Evolutionary conservation across 441 rosid species (phyloP).

Genomic region (Jatropha podagrica): DNA sequence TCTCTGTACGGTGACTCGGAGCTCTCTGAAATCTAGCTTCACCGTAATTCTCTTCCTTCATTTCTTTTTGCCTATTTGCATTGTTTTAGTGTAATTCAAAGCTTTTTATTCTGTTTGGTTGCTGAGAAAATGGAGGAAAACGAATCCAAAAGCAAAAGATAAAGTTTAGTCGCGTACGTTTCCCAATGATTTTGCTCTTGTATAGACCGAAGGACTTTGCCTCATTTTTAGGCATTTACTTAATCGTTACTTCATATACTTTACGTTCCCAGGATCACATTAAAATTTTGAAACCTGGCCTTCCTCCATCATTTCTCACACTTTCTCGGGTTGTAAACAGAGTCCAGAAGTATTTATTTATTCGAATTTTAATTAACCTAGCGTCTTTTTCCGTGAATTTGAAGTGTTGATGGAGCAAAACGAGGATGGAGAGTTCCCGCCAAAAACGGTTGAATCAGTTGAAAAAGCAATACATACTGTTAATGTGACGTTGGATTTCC

Average conservation of each 20-base stretch:
- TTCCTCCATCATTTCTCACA: background rate
- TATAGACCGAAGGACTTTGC: too few relatives aligned
- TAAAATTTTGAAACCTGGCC: background rate
- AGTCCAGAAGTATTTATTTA: background rate
- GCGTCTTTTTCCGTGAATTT: background rate
- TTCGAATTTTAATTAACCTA: background rate
- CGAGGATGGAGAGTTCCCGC: slow-evolving; percentile 14
- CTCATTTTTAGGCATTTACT: too few relatives aligned
- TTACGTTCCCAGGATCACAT: too few relatives aligned
- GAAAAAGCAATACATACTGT: slow-evolving; percentile 4
- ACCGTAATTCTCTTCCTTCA: background rate
- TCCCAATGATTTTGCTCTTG: background rate
- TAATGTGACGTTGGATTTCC: slow-evolving; percentile 16
- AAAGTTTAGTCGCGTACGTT: background rate
- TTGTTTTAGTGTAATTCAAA: background rate
- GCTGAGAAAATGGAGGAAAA: slow-evolving; percentile 18
- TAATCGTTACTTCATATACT: too few relatives aligned
- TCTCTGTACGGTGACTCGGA: too few relatives aligned
- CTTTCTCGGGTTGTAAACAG: slow-evolving; percentile 20
- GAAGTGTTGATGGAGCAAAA: slow-evolving; percentile 15
- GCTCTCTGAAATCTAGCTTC: too few relatives aligned
- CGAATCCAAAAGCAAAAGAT: background rate
- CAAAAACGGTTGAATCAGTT: slow-evolving; percentile 1
- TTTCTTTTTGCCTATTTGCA: background rate
- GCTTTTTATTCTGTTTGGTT: slow-evolving; percentile 17